Evolutionary conservation across 1,284 basidiomycete genomes (phyloP).

Genomic region (Marasmius oreades): DNA sequence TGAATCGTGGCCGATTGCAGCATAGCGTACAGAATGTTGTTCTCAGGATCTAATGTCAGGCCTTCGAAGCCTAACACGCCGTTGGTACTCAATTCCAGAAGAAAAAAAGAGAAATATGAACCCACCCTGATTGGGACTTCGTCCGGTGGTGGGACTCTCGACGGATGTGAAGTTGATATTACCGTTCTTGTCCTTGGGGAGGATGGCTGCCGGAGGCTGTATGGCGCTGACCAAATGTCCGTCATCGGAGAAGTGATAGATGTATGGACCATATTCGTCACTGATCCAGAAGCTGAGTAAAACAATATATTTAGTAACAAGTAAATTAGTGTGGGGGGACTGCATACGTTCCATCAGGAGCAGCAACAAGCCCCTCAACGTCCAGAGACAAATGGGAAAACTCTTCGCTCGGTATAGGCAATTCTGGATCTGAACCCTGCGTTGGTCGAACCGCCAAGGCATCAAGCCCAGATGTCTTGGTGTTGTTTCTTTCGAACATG

Average conservation of each 20-base stretch:
- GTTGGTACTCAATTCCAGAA: not conserved
- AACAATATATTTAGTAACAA: conserved; percentile 5
- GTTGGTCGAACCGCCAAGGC: conserved; percentile 43
- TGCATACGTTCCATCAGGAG: conserved; percentile 55
- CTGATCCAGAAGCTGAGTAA: conserved; percentile 52
- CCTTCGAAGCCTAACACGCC: conserved; percentile 50
- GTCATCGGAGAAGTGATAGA: conserved; percentile 48
- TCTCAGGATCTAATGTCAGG: conserved; percentile 50
- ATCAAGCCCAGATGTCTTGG: conserved; percentile 62
- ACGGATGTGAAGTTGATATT: conserved; percentile 54
- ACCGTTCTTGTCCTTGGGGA: conserved; percentile 37
- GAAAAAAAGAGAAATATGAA: not conserved
- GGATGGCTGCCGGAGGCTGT: conserved; percentile 53
- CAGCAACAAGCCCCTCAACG: conserved; percentile 57
- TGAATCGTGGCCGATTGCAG: conserved; percentile 65
- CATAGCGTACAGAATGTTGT: conserved; percentile 53
- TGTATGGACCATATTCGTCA: conserved; percentile 71
- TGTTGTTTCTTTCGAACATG: conserved; percentile 48
- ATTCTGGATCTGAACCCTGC: conserved; percentile 32
- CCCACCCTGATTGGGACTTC: conserved; percentile 44
- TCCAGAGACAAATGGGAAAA: conserved; percentile 55
- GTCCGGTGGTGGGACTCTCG: conserved; percentile 47
- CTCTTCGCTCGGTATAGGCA: conserved; percentile 45
- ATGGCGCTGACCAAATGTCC: conserved; percentile 55
- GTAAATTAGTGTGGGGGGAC: not conserved